A percentile compares a stretch with the other conserved stretches of the same genome.
phyloP scores from a whole-genome alignment of 2,329 filamentous ascomycete species.

The Fusarium sp. region DNA sequence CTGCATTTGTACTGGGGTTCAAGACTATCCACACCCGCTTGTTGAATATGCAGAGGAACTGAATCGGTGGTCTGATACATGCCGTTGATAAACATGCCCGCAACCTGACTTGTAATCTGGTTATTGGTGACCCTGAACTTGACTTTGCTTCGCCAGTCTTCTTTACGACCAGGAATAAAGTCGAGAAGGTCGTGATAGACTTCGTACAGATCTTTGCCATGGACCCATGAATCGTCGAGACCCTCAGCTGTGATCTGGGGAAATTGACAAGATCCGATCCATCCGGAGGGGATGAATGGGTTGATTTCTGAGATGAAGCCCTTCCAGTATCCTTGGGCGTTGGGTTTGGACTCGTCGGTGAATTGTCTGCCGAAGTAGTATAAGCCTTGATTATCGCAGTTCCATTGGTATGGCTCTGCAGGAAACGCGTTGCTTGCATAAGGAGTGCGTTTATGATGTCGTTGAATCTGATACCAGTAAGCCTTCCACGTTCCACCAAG shows the following conservation, averaged over 20 bases:
- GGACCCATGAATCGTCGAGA: conserved; percentile 78
- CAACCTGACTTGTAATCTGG: conserved; percentile 83
- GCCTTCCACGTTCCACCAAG: no score
- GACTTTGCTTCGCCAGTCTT: conserved; percentile 59
- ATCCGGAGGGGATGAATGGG: conserved; percentile 73
- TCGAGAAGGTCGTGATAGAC: conserved; percentile 77
- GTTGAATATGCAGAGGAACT: conserved; percentile 60
- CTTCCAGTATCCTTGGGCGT: conserved; percentile 72
- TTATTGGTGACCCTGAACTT: conserved; percentile 83
- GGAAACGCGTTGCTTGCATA: conserved; percentile 84
- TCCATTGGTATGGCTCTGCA: conserved; percentile 76
- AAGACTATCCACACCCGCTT: conserved; percentile 73
- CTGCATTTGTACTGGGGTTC: conserved; percentile 78
- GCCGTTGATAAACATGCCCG: conserved; percentile 76
- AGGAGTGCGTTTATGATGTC: conserved; percentile 86
- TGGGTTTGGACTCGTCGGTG: conserved; percentile 52
- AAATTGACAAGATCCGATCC: conserved; percentile 80
- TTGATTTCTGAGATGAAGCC: conserved; percentile 71
- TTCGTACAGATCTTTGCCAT: conserved; percentile 79
- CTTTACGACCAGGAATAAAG: conserved; percentile 69
- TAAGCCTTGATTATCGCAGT: conserved; percentile 75
- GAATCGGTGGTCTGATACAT: conserved; percentile 67
- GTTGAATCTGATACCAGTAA: conserved; percentile 68
- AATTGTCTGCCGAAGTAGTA: conserved; percentile 75
- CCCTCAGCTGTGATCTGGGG: conserved; percentile 81